Percentiles rank a stretch among this genome's conserved stretches.
Evolutionary conservation across 352 stramenopile genomes (phyloP).

Genomic region (Peronospora destructor): DNA sequence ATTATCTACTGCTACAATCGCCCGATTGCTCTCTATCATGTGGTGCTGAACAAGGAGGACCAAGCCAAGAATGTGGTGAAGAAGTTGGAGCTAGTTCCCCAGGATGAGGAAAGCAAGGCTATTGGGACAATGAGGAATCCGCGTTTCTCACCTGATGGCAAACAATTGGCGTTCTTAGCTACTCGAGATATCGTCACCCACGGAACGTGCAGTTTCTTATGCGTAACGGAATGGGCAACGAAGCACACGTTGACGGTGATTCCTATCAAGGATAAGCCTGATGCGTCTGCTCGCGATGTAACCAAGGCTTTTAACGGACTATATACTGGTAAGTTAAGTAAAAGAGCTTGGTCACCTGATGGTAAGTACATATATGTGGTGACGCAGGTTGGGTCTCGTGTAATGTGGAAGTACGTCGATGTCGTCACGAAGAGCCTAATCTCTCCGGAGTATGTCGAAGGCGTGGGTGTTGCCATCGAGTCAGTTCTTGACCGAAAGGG

Average conservation of each 20-base stretch:
- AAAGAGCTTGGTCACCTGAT: conserved; percentile 54
- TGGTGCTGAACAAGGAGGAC: conserved; percentile 28
- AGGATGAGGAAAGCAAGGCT: conserved; percentile 30
- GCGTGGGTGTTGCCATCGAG: conserved; percentile 37
- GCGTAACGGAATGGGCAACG: conserved; percentile 51
- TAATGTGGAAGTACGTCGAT: conserved; percentile 66
- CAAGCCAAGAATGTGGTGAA: conserved; percentile 24
- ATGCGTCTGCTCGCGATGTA: conserved; percentile 20
- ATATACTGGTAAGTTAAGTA: conserved; percentile 45
- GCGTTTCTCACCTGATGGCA: conserved; percentile 62
- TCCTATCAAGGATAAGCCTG: conserved; percentile 52
- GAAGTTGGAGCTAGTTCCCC: conserved; percentile 34
- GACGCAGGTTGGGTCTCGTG: conserved; percentile 58
- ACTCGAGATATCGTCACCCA: conserved; percentile 66
- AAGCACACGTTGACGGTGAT: conserved; percentile 57
- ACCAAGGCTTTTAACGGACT: conserved; percentile 62
- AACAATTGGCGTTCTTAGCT: conserved; percentile 57
- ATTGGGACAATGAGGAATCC: conserved; percentile 52
- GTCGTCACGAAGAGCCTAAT: conserved; percentile 40
- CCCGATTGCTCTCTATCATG: conserved; percentile 54
- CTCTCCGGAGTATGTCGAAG: conserved; percentile 50
- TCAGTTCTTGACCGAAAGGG: conserved; percentile 39
- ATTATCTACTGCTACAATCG: conserved; percentile 87
- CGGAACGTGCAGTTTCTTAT: conserved; percentile 67
- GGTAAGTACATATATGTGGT: conserved; percentile 54